phyloP scores from a whole-genome alignment of 306 rosid species.

The Cucumis melo region DNA sequence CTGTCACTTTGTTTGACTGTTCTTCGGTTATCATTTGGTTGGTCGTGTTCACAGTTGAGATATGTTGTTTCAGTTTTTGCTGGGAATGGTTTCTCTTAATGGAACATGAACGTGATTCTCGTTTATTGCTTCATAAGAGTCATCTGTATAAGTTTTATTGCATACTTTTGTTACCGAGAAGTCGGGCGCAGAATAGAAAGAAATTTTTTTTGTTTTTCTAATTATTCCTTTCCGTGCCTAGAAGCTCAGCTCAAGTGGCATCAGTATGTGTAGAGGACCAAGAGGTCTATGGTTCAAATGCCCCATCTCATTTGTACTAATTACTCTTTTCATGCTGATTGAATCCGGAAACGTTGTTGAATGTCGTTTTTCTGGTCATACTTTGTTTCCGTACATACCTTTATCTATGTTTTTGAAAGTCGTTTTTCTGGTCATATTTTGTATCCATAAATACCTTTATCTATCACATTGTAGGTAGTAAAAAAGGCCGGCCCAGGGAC shows the following conservation, averaged over 20 bases:
- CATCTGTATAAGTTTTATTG: neutral
- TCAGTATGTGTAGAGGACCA: too few species aligned
- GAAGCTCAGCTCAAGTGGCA: too few species aligned
- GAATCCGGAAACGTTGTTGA: neutral
- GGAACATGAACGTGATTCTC: neutral
- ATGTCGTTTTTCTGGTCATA: neutral
- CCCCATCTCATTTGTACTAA: too few species aligned
- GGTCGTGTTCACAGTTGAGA: neutral
- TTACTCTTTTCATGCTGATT: neutral
- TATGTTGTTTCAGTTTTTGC: neutral
- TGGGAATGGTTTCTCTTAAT: neutral
- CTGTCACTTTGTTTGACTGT: neutral
- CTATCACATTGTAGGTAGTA: conserved; percentile 43
- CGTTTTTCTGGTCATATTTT: neutral
- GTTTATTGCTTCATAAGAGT: neutral
- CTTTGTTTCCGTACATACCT: conserved; percentile 8
- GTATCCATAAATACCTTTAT: conserved; percentile 10
- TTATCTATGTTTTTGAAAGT: neutral
- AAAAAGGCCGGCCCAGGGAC: conserved; percentile 41
- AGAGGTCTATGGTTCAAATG: too few species aligned
- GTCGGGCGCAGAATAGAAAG: neutral
- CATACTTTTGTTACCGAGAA: neutral
- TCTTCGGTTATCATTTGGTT: neutral
- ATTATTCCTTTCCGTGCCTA: neutral
- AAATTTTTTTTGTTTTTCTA: neutral